Evolutionary conservation across 805 yeast genomes (phyloP).

Genomic region (Yamadazyma kitorensis): DNA sequence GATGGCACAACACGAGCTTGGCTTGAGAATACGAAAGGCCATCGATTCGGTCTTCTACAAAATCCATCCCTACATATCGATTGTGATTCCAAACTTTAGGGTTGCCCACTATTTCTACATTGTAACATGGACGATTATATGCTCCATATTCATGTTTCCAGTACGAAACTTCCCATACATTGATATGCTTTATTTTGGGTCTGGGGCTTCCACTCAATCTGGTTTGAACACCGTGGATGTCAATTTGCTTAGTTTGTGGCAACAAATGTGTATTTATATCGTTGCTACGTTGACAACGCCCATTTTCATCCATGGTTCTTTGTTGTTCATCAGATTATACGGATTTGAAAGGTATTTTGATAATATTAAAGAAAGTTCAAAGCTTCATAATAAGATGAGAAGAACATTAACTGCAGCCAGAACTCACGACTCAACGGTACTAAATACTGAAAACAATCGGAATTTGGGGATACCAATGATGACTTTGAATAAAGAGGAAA

Average conservation of each 20-base stretch:
- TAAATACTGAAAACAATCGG: constrained; percentile 19
- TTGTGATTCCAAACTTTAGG: constrained; percentile 50
- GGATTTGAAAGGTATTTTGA: constrained; percentile 90
- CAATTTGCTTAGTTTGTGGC: constrained; percentile 65
- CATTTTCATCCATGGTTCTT: constrained; percentile 76
- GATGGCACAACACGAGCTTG: constrained; percentile 5
- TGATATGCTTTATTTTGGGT: constrained; percentile 74
- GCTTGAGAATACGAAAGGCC: constrained; percentile 2
- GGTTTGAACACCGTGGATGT: constrained; percentile 81
- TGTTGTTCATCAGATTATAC: constrained; percentile 75
- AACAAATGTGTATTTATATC: constrained; percentile 71
- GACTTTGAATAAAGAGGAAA: not conserved
- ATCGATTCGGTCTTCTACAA: constrained; percentile 2
- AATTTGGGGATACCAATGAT: constrained; percentile 25
- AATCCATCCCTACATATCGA: constrained; percentile 33
- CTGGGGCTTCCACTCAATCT: constrained; percentile 85
- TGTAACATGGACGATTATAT: constrained; percentile 52
- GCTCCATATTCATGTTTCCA: constrained; percentile 79
- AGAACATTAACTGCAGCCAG: constrained; percentile 63
- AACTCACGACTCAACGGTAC: constrained; percentile 4
- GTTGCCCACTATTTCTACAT: constrained; percentile 77
- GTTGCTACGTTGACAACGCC: constrained; percentile 74
- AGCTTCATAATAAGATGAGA: constrained; percentile 75
- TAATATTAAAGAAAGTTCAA: constrained; percentile 75
- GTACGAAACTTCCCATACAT: constrained; percentile 62